Evolutionary conservation across 441 rosid species (phyloP), one percentile per base, ranked within the genome.

Genomic region (Euphorbia celastroides): DNA sequence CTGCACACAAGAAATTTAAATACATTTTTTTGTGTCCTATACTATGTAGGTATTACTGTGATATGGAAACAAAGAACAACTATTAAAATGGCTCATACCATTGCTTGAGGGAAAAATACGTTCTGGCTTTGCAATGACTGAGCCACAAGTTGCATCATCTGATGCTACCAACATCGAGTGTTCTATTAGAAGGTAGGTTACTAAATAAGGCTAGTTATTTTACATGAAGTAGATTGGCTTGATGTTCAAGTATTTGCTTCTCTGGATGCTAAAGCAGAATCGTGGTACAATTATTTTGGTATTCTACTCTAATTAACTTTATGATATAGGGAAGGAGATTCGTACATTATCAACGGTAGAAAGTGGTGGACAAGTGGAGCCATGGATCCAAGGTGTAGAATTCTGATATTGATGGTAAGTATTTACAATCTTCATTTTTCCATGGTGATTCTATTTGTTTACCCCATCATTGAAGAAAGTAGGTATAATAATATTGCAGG

Each of bases 311-410:
- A 12, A 46, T 54, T 51, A 44, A 42, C 20, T 74, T 75, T 46
- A 44, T 71, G 71, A 54, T 75, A 66, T 70, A 92, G 99, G 80
- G 80, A 86, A 74, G 96, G 92, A 38, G 89, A 92, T 77, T 87
- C 84, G 5, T 94, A 92, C 66, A 67, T 92, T 58, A 88, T 94
- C 71, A 94, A 88, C 60, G 99, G 99, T 65, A 87, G 68, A 69
- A 94, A 94, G 78, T 94, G 99, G 99, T 94, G 99, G 99, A 92
- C 99, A 44, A 94, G 98, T 76, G 99, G 99, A 69, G 99, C 99
- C 30, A 92, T 94, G 99, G 99, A 94, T 83, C 98, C 98, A 17
- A 92, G 99, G 73, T 94, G 99, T 81, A 86, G 71, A 79, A 57
- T 94, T 61, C 98, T 94, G 73, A 87, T 94, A 66, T 86, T 94